Conservation (phyloP, 2,329 filamentous ascomycete species). For the Aspergillus aculeatinus region DNA sequence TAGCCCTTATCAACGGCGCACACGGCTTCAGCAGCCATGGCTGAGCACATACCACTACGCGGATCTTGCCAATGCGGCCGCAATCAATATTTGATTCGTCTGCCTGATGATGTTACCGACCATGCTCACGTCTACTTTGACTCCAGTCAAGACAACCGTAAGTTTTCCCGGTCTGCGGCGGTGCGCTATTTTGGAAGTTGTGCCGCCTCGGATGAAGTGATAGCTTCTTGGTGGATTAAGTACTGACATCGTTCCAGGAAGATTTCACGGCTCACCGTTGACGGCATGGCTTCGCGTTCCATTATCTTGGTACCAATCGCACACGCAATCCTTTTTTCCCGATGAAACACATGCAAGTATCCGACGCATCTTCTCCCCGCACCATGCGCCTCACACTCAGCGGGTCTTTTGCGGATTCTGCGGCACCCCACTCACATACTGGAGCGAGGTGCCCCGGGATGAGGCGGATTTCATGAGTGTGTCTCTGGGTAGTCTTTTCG, state of each 20-base stretch:
- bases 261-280: conserved; percentile 68
- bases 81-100: conserved; percentile 73
- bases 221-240: no score
- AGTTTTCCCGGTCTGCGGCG: conserved; percentile 39
- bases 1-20: neutral
- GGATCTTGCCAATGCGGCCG: conserved; percentile 84
- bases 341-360: conserved; percentile 72
- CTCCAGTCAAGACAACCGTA: conserved; percentile 68
- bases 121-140: conserved; percentile 73
- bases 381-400: conserved; percentile 58
- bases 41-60: conserved; percentile 54
- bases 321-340: conserved; percentile 71
- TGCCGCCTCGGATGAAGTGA: no score
- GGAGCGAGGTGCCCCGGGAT: conserved; percentile 69
- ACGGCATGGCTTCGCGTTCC: conserved; percentile 82
- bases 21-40: conserved; percentile 10
- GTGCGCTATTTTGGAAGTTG: neutral
- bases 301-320: conserved; percentile 74
- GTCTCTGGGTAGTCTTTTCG: conserved; percentile 72
- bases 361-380: conserved; percentile 65
- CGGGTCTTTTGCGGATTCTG: conserved; percentile 90
- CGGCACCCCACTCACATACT: conserved; percentile 79
- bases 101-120: conserved; percentile 60
- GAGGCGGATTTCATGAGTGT: conserved; percentile 79
- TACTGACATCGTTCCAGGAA: conserved; percentile 44